These are phyloP conservation scores for Alisma plantagoaquatica DNA, from an alignment of 106 monocot species.

Conservation along the genomic window DNA sequence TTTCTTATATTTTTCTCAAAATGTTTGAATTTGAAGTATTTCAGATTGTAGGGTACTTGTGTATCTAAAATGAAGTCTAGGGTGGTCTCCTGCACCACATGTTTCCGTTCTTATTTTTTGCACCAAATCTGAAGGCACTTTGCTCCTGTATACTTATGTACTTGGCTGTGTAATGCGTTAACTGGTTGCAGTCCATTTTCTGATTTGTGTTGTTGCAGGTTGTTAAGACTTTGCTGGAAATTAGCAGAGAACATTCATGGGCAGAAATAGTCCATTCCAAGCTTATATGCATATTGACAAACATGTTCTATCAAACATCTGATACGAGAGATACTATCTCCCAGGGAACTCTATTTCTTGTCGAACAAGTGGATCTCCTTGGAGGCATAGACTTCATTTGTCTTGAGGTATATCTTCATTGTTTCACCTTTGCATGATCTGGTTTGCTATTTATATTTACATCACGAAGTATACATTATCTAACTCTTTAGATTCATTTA, in stretches of 20 bases:
- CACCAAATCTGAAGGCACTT: too few species aligned
- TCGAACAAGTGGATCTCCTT: slow-evolving; percentile 69
- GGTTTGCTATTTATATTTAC: too few species aligned
- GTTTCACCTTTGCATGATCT: background rate
- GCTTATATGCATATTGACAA: slow-evolving; percentile 86
- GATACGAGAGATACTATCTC: slow-evolving; percentile 10
- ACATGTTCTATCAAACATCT: slow-evolving; percentile 65
- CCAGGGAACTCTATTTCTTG: slow-evolving; percentile 34
- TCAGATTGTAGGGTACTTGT: too few species aligned
- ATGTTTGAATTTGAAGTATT: too few species aligned
- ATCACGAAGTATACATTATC: too few species aligned
- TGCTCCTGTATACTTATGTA: too few species aligned
- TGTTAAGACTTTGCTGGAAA: slow-evolving; percentile 69
- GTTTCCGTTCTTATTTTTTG: too few species aligned
- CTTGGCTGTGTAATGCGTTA: too few species aligned
- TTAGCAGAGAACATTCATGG: slow-evolving; percentile 84
- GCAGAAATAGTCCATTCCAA: slow-evolving; percentile 76
- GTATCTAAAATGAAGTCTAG: too few species aligned
- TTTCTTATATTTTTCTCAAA: too few species aligned
- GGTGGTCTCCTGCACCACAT: too few species aligned
- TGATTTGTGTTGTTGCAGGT: slow-evolving; percentile 64
- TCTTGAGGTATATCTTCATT: slow-evolving; percentile 47
- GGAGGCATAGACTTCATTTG: slow-evolving; percentile 95
- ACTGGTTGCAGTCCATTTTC: too few species aligned
- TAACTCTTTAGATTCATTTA: slow-evolving; percentile 3